A percentile compares a stretch with the other conserved stretches of the same genome.
Conservation (phyloP, 306 rosid genomes). For the Lathyrus aphaca region DNA sequence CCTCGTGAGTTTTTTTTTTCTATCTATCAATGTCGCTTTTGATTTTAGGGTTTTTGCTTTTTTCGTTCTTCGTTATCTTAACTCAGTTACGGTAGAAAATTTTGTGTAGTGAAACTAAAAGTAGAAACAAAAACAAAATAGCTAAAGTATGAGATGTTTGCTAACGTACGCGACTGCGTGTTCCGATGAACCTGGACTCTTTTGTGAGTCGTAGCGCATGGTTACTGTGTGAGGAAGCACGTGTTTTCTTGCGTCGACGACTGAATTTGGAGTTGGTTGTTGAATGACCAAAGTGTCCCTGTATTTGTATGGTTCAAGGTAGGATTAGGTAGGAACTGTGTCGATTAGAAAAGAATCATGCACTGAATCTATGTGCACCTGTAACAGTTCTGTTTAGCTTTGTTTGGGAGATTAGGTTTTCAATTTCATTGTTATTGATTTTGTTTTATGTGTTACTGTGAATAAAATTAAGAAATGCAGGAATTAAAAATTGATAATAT, state of each 20-base stretch:
- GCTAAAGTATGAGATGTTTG: constrained; percentile 2
- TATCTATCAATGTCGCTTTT: constrained; percentile 26
- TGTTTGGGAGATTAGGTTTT: not conserved
- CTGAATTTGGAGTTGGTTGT: too few relatives aligned
- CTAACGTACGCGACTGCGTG: constrained; percentile 45
- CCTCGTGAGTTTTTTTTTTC: constrained; percentile 52
- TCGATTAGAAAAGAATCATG: too few relatives aligned
- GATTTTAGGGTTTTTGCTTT: constrained; percentile 34
- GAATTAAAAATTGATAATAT: too few relatives aligned
- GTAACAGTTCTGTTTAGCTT: too few relatives aligned
- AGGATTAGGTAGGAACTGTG: too few relatives aligned
- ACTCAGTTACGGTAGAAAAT: not conserved
- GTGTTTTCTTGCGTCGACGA: not conserved
- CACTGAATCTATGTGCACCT: too few relatives aligned
- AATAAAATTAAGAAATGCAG: too few relatives aligned
- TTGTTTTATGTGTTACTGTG: constrained; percentile 9
- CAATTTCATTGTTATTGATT: constrained; percentile 26
- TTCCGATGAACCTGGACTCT: constrained; percentile 10
- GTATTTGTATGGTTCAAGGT: too few relatives aligned
- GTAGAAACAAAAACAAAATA: not conserved
- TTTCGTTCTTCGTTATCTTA: not conserved
- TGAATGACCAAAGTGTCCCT: too few relatives aligned
- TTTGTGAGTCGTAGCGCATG: constrained; percentile 3
- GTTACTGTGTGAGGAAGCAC: constrained; percentile 12
- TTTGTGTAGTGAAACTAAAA: not conserved